Conservation (phyloP, 148 eudicot genomes). For the Rhododendron vialii region DNA sequence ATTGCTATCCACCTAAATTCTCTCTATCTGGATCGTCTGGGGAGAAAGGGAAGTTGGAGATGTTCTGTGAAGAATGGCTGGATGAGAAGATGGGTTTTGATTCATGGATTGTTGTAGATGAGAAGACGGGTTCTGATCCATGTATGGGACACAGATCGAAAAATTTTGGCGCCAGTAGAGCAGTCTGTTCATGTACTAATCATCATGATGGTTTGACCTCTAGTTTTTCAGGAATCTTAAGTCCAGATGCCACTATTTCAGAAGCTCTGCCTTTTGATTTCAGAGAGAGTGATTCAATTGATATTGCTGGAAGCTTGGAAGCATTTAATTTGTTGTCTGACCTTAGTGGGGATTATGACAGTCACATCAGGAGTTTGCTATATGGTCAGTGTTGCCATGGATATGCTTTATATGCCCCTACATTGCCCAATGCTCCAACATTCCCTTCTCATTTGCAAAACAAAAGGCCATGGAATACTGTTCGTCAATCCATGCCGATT, state of each 20-base stretch:
- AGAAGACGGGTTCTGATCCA: constrained; percentile 12
- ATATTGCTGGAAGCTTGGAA: constrained; percentile 28
- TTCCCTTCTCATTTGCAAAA: constrained; percentile 21
- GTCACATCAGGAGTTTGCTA: constrained; percentile 17
- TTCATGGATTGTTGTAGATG: background rate
- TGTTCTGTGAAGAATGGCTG: background rate
- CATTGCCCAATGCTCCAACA: constrained; percentile 9
- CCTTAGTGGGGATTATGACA: constrained; percentile 12
- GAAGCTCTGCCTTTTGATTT: constrained; percentile 25
- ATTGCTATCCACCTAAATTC: constrained; percentile 7
- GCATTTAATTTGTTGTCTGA: constrained; percentile 25
- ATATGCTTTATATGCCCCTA: constrained; percentile 15
- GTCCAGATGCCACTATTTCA: constrained; percentile 15
- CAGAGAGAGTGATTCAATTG: constrained; percentile 18
- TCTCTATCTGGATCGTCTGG: constrained; percentile 4
- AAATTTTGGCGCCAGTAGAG: background rate
- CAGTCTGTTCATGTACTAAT: constrained; percentile 14
- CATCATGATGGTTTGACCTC: constrained; percentile 5
- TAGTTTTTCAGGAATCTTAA: constrained; percentile 17
- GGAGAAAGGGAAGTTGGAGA: constrained; percentile 15
- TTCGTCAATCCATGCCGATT: constrained; percentile 10
- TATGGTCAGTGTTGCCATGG: constrained; percentile 40
- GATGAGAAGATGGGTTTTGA: background rate
- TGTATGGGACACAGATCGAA: constrained; percentile 11
- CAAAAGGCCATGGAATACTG: constrained; percentile 25